A percentile compares a stretch with the other conserved stretches of the same genome.
These are phyloP conservation scores for Asterochloris erici DNA, from an alignment of 139 green algal genomes.

Conservation along the genomic window DNA sequence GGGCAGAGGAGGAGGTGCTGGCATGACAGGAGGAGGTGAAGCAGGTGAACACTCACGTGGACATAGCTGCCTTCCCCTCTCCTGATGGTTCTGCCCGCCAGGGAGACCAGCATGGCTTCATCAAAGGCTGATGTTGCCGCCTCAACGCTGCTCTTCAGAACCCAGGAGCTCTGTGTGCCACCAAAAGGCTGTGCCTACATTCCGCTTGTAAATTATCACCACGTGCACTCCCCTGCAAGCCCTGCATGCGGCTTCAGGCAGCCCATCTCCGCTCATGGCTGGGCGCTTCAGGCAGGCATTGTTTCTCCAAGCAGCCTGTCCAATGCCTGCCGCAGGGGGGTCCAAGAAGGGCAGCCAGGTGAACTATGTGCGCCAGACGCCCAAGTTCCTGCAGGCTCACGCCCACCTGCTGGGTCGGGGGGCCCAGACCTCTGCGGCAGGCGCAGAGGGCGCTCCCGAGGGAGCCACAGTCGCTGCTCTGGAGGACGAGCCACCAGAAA, in stretches of 20 bases:
- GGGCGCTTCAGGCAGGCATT: too few species aligned
- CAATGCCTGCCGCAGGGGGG: background rate
- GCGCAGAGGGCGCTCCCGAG: constrained; percentile 14
- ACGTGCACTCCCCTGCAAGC: background rate
- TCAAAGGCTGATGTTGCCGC: too few species aligned
- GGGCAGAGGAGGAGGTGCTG: constrained; percentile 26
- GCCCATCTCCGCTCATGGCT: too few species aligned
- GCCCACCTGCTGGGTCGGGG: constrained; percentile 56
- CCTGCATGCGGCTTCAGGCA: too few species aligned
- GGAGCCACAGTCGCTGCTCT: background rate
- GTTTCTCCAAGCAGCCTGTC: too few species aligned
- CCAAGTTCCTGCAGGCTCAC: constrained; percentile 78
- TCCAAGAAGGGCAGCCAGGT: constrained; percentile 38
- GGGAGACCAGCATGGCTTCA: too few species aligned
- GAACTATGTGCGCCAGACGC: constrained; percentile 49
- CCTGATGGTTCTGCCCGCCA: background rate
- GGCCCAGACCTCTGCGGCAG: constrained; percentile 12
- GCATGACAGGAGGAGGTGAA: constrained; percentile 31
- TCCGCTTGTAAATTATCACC: too few species aligned
- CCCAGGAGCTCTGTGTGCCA: too few species aligned
- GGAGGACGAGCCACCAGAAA: constrained; percentile 28
- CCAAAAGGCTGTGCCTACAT: background rate
- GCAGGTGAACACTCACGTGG: background rate
- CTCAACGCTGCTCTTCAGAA: too few species aligned
- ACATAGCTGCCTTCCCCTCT: background rate